Conservation (phyloP, 768 basidiomycete genomes). For the Mrakia gelida region DNA sequence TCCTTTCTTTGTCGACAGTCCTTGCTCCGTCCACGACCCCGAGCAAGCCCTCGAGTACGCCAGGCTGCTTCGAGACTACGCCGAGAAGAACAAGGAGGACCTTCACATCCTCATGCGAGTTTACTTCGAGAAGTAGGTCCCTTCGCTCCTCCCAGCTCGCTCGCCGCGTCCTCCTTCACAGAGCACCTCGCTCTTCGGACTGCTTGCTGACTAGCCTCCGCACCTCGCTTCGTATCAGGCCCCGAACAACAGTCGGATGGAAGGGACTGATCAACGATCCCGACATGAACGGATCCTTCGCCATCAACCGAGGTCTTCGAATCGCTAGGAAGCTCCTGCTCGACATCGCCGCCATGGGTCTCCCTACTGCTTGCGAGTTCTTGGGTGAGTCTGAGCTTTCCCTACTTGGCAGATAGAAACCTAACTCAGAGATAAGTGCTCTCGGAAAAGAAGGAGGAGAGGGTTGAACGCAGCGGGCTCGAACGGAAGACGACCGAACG, state of each 20-base stretch:
- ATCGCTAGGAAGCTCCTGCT: slow-evolving; percentile 80
- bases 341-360: slow-evolving; percentile 80
- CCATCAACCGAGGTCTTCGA: slow-evolving; percentile 89
- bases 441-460: too few relatives aligned
- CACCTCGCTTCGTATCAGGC: slow-evolving; percentile 36
- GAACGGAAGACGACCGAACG: too few relatives aligned
- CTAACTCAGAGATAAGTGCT: too few relatives aligned
- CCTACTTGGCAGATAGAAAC: too few relatives aligned
- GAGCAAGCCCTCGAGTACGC: slow-evolving; percentile 86
- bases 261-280: slow-evolving; percentile 89
- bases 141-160: too few relatives aligned
- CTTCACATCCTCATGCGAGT: slow-evolving; percentile 79
- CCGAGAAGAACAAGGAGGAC: slow-evolving; percentile 73
- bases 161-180: too few relatives aligned
- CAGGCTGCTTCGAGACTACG: slow-evolving; percentile 68
- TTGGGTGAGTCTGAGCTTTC: slow-evolving; percentile 47
- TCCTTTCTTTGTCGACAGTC: slow-evolving; percentile 47
- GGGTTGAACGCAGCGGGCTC: too few relatives aligned
- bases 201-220: not conserved
- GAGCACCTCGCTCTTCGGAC: not conserved
- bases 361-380: slow-evolving; percentile 96
- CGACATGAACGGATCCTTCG: slow-evolving; percentile 33
- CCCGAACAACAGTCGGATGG: slow-evolving; percentile 92
- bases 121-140: slow-evolving; percentile 80
- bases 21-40: slow-evolving; percentile 90